Base-by-base conservation (phyloP, 2,329 filamentous ascomycete genomes). In the Alternaria viburni region DNA sequence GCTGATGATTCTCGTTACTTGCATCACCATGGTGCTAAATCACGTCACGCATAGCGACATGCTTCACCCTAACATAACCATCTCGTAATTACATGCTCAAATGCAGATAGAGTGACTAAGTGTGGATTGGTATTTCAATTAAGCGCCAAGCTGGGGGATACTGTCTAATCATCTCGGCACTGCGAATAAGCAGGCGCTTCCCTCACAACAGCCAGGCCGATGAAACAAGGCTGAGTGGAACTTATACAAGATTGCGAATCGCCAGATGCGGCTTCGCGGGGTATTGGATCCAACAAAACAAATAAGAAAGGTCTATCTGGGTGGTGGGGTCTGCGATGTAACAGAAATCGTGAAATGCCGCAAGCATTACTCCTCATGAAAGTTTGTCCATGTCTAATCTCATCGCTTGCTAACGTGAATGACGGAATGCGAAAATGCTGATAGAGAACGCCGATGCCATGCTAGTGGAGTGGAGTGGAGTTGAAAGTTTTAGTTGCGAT, bases 361-460 rank as follows among this genome's bases (percentile, higher is more conserved):
- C 59, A 62, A 64, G 68, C 69, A 70, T 74, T 72, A 68, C 66
- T 36, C 65, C 61, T 72, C 65, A 64, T 70, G 59, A 66, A 64
- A 56, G 59, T 55, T 56, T 59, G 54, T 66, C 70, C 57, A 59
- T 72, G 57, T 79, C 74, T 76, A 77, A 74, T 66, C 62, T 64
- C 68, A 77, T 75, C 74, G 76, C 76, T 77, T 66, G 74, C 75
- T 77, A 70, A 71, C 59, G 73, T 72, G 71, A 67, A 66, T 67
- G 59, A 68, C 66, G 61, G 70, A 71, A 63, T 54, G 57, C 65
- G 54, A 64, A 67, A 68, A 79, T 79, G 76, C 74, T 76, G 66
- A 62, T 71, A 69, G 64, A 63, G 61, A 77, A 77, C 76, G 74
- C 77, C 72, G 63, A 62, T 66, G 52, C 62, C 69, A 69, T 74